Percentiles rank a stretch among this genome's conserved stretches.
Conservation (phyloP, 2,329 filamentous ascomycete genomes). For the Cephalotrichum gorgonifer region DNA sequence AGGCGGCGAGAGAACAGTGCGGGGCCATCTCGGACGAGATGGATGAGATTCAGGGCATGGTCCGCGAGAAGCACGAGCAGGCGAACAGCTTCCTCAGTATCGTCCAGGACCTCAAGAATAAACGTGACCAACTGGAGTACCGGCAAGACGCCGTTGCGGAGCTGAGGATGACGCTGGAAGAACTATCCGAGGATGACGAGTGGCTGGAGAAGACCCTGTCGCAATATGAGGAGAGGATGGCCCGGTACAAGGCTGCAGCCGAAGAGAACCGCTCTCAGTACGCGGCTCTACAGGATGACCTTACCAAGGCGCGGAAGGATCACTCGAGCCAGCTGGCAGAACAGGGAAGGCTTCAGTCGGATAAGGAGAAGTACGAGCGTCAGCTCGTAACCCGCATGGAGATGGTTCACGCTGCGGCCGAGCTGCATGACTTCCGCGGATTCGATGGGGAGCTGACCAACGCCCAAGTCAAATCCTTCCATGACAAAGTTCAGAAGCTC, state of each 20-base stretch:
- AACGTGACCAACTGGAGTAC: constrained; percentile 62
- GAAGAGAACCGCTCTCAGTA: constrained; percentile 55
- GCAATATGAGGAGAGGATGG: constrained; percentile 68
- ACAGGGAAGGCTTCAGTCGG: constrained; percentile 70
- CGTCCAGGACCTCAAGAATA: constrained; percentile 64
- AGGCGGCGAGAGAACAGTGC: constrained; percentile 47
- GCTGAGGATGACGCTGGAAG: constrained; percentile 61
- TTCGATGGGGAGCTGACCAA: constrained; percentile 74
- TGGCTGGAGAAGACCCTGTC: constrained; percentile 61
- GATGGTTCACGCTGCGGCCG: constrained; percentile 69
- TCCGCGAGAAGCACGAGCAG: constrained; percentile 58
- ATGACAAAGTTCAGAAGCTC: constrained; percentile 64
- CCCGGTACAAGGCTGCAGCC: constrained; percentile 52
- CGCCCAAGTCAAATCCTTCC: constrained; percentile 62
- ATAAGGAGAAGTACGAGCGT: constrained; percentile 78
- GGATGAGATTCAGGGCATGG: constrained; percentile 44
- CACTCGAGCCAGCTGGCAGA: constrained; percentile 48
- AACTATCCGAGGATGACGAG: constrained; percentile 69
- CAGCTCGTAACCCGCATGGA: constrained; percentile 62
- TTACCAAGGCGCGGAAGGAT: constrained; percentile 31
- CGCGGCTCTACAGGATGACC: constrained; percentile 45
- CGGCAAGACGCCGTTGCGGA: constrained; percentile 61
- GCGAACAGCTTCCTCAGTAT: constrained; percentile 66
- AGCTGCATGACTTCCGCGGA: constrained; percentile 68
- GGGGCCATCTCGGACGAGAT: constrained; percentile 50